A percentile compares a stretch with the other conserved stretches of the same genome.
Conservation (phyloP, 495 filamentous ascomycete genomes). For the Cercophora sp. region DNA sequence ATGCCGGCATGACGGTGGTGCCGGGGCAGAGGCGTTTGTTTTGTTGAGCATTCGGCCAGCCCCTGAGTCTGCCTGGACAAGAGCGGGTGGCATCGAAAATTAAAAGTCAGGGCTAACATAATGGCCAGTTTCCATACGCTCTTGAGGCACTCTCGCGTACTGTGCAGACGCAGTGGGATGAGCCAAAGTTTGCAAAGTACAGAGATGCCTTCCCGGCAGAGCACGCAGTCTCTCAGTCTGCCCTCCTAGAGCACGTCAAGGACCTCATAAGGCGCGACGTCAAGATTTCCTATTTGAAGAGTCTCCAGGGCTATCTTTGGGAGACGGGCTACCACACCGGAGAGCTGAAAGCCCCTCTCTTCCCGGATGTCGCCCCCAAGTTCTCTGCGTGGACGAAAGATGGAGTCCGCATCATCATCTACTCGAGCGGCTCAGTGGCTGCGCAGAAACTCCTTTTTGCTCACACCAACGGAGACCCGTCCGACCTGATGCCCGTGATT, state of each 20-base stretch:
- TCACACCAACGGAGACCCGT: constrained; percentile 53
- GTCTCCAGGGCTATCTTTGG: constrained; percentile 71
- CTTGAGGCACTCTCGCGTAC: constrained; percentile 54
- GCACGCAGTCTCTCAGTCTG: constrained; percentile 44
- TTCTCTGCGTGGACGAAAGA: constrained; percentile 48
- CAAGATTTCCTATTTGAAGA: constrained; percentile 66
- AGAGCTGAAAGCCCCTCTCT: constrained; percentile 60
- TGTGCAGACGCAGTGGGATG: constrained; percentile 57
- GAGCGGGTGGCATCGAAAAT: not conserved
- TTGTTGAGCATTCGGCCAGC: constrained; percentile 1
- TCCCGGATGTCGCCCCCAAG: constrained; percentile 58
- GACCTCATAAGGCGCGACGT: constrained; percentile 63
- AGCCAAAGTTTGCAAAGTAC: constrained; percentile 52
- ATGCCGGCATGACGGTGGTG: not conserved
- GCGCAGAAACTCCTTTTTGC: constrained; percentile 69
- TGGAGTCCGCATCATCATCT: constrained; percentile 56
- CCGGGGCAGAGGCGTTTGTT: not conserved
- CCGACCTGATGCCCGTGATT: constrained; percentile 54
- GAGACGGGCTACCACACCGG: constrained; percentile 58
- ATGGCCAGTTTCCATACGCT: constrained; percentile 64
- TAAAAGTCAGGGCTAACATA: constrained; percentile 4
- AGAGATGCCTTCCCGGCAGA: constrained; percentile 60
- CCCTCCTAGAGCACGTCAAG: constrained; percentile 54
- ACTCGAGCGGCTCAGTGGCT: constrained; percentile 65
- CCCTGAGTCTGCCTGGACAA: not conserved